Conservation (phyloP, 305 asterid species). For the Solanum hybrid region DNA sequence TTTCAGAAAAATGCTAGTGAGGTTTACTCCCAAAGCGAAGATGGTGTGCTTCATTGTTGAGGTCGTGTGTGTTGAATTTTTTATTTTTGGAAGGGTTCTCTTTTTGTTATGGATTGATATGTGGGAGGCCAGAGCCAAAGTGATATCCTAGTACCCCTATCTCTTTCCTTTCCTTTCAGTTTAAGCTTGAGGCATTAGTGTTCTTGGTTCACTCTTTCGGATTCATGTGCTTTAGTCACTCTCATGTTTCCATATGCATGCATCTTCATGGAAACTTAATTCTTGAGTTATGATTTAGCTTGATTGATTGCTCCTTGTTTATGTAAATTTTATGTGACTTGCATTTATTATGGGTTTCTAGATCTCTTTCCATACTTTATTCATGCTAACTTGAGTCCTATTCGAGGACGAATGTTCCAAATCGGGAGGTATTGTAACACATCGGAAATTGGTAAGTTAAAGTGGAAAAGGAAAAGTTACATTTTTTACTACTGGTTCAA, state of each 20-base stretch:
- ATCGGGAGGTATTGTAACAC: not conserved
- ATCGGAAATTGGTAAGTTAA: not conserved
- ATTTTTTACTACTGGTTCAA: not conserved
- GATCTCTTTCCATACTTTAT: not conserved
- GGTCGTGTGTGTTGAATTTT: not conserved
- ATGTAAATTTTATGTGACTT: not conserved
- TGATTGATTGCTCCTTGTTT: not conserved
- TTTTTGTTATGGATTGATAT: not conserved
- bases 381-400: not conserved
- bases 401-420: not conserved
- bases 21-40: not conserved
- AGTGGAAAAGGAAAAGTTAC: not conserved
- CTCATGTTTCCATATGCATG: not conserved
- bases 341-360: not conserved
- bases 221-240: not conserved
- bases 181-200: not conserved
- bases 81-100: not conserved
- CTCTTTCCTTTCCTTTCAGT: not conserved
- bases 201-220: not conserved
- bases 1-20: not conserved
- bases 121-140: not conserved
- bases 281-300: not conserved
- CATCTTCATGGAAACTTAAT: not conserved
- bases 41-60: not conserved
- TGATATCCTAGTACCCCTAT: not conserved